Evolutionary conservation across 2,329 filamentous ascomycete species (phyloP).

Genomic region (Aureobasidium subglaciale): DNA sequence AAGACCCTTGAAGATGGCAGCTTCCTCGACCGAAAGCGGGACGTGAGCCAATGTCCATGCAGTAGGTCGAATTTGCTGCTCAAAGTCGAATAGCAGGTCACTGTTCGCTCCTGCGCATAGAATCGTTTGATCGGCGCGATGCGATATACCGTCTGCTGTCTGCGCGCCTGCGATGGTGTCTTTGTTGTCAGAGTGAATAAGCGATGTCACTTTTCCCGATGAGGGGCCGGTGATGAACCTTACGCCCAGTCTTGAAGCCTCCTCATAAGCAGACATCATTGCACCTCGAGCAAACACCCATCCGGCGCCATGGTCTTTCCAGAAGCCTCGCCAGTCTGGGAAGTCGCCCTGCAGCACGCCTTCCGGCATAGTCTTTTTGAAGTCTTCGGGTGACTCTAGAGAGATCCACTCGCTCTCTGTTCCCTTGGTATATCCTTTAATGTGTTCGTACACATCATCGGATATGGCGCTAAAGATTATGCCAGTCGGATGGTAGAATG

Average conservation of each 20-base stretch:
- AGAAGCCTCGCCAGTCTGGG: slow-evolving; percentile 45
- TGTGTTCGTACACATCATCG: slow-evolving; percentile 32
- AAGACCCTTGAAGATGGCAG: slow-evolving; percentile 38
- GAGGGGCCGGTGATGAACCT: slow-evolving; percentile 39
- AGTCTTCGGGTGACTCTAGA: slow-evolving; percentile 40
- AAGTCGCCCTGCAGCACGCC: slow-evolving; percentile 46
- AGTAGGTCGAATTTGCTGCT: slow-evolving; percentile 47
- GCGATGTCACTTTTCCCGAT: slow-evolving; percentile 32
- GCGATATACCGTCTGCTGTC: slow-evolving; percentile 36
- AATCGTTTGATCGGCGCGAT: slow-evolving; percentile 40
- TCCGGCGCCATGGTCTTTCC: slow-evolving; percentile 39
- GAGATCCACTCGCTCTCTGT: slow-evolving; percentile 24
- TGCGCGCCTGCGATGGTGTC: slow-evolving; percentile 37
- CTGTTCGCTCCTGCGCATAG: slow-evolving; percentile 45
- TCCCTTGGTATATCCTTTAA: slow-evolving; percentile 28
- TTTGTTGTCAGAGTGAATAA: slow-evolving; percentile 30
- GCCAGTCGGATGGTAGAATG: slow-evolving; percentile 41
- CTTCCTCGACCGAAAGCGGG: slow-evolving; percentile 41
- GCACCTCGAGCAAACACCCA: slow-evolving; percentile 50
- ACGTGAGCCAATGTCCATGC: slow-evolving; percentile 50
- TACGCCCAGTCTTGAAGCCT: slow-evolving; percentile 41
- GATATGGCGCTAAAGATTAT: slow-evolving; percentile 42
- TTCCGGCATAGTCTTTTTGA: slow-evolving; percentile 45
- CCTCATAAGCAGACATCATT: slow-evolving; percentile 38
- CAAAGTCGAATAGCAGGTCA: slow-evolving; percentile 42